These are phyloP conservation scores for Tephrocybe sp. DNA, from an alignment of 768 basidiomycete species.

Conservation along the genomic window DNA sequence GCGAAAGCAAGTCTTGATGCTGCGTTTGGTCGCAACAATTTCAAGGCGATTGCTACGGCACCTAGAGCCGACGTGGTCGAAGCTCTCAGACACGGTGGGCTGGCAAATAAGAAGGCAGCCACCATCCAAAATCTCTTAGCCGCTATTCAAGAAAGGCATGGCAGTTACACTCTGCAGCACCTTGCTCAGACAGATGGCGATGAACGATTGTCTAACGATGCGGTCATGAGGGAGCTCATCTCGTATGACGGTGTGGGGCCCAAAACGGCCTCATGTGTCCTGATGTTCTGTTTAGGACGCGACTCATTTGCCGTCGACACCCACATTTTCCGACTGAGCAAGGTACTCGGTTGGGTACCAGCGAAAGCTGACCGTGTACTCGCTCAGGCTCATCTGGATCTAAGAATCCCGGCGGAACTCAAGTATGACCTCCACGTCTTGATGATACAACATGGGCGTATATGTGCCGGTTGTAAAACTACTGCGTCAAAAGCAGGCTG, in stretches of 20 bases:
- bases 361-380: constrained; percentile 43
- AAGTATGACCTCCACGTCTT: constrained; percentile 59
- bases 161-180: constrained; percentile 57
- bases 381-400: constrained; percentile 57
- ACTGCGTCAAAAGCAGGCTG: constrained; percentile 23
- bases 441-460: constrained; percentile 56
- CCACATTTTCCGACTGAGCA: constrained; percentile 55
- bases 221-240: constrained; percentile 56
- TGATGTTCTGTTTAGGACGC: constrained; percentile 59
- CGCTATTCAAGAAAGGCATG: constrained; percentile 43
- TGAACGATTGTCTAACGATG: constrained; percentile 36
- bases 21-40: constrained; percentile 49
- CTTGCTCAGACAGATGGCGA: constrained; percentile 30
- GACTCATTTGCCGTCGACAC: constrained; percentile 65
- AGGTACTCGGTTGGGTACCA: constrained; percentile 51
- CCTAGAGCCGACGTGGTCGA: constrained; percentile 40
- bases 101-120: constrained; percentile 58
- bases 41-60: constrained; percentile 45
- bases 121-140: constrained; percentile 48
- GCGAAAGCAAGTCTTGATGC: constrained; percentile 48
- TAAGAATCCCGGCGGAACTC: constrained; percentile 45
- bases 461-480: constrained; percentile 52
- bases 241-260: constrained; percentile 59
- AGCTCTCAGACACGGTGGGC: constrained; percentile 51
- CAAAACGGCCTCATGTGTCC: constrained; percentile 61